Conservation (phyloP, 306 rosid species). For the Cicer cuneatum region DNA sequence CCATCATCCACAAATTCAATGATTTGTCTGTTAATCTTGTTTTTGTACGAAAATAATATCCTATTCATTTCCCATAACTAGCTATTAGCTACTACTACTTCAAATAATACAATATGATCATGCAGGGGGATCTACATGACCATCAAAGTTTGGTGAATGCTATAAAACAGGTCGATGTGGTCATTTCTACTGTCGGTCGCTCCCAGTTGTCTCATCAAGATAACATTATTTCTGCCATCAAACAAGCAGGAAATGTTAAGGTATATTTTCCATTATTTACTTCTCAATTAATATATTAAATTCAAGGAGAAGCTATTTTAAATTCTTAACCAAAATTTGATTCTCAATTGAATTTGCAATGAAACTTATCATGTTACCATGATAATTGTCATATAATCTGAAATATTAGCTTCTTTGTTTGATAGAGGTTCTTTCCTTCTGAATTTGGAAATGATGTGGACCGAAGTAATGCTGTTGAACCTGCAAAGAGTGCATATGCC, state of each 20-base stretch:
- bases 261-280: slow-evolving; percentile 23
- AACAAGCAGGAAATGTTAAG: slow-evolving; percentile 80
- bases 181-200: slow-evolving; percentile 65
- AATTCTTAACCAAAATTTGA: too few relatives aligned
- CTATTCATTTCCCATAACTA: not conserved
- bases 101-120: not conserved
- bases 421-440: slow-evolving; percentile 58
- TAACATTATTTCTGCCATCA: slow-evolving; percentile 77
- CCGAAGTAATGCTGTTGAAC: slow-evolving; percentile 48
- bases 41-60: slow-evolving; percentile 31
- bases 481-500: slow-evolving; percentile 43
- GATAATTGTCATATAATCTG: not conserved
- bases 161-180: slow-evolving; percentile 77
- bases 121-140: slow-evolving; percentile 74
- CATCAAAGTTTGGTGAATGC: slow-evolving; percentile 81
- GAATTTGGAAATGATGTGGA: slow-evolving; percentile 61
- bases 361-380: not conserved
- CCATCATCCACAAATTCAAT: slow-evolving; percentile 59
- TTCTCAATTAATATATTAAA: too few relatives aligned
- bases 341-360: too few relatives aligned
- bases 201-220: slow-evolving; percentile 60
- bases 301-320: not conserved
- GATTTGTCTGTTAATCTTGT: slow-evolving; percentile 56
- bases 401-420: slow-evolving; percentile 5
- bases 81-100: not conserved